These are phyloP conservation scores for Spinellus fusiger DNA, from an alignment of 192 early-diverging fungal genomes.

Conservation along the genomic window DNA sequence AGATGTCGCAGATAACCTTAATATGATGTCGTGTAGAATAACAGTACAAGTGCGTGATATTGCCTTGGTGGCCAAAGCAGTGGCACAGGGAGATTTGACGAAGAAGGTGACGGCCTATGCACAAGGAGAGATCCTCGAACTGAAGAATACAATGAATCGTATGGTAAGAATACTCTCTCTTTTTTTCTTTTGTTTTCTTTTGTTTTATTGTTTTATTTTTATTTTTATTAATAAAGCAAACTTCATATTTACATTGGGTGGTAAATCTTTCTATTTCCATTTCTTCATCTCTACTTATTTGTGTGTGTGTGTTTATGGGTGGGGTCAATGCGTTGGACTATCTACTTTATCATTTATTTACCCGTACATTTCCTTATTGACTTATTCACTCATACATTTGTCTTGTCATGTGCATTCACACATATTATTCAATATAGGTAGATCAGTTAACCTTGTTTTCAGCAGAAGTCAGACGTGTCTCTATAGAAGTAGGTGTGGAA, in stretches of 20 bases:
- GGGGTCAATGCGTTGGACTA: no score
- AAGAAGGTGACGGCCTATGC: constrained; percentile 50
- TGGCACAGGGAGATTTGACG: constrained; percentile 48
- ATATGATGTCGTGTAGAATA: constrained; percentile 54
- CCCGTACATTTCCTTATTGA: no score
- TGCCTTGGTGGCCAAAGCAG: constrained; percentile 49
- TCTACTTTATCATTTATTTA: no score
- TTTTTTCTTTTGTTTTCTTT: no score
- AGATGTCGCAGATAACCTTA: constrained; percentile 54
- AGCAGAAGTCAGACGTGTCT: constrained; percentile 54
- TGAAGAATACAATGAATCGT: constrained; percentile 59
- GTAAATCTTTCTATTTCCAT: neutral
- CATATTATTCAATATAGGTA: constrained; percentile 36
- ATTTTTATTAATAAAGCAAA: no score
- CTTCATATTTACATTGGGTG: no score
- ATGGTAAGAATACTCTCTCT: constrained; percentile 43
- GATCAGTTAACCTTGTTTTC: constrained; percentile 50
- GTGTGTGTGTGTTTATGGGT: no score
- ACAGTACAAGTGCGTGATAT: constrained; percentile 56
- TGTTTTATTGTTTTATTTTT: no score
- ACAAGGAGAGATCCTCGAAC: constrained; percentile 52
- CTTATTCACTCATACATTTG: no score
- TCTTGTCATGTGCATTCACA: constrained; percentile 19
- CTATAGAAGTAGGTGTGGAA: constrained; percentile 66
- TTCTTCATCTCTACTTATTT: neutral